Evolutionary conservation across 2,329 filamentous ascomycete species (phyloP).

Genomic region (Exophiala spinifera): DNA sequence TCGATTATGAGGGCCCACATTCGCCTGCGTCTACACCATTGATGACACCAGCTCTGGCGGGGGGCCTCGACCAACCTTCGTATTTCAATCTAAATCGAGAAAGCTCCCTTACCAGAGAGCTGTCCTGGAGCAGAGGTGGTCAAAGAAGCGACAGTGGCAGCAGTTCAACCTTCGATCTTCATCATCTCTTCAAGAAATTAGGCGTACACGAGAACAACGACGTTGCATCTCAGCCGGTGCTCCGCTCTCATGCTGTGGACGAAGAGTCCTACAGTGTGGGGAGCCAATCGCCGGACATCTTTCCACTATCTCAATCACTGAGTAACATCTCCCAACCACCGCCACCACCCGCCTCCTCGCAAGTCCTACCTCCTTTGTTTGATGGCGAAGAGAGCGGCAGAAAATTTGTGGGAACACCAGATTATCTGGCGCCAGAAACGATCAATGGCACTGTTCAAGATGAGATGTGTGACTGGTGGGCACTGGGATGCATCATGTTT

Average conservation of each 20-base stretch:
- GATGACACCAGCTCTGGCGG: constrained; percentile 72
- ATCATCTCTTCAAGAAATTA: constrained; percentile 77
- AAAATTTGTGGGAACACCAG: constrained; percentile 92
- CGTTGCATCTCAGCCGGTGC: constrained; percentile 36
- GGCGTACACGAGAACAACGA: constrained; percentile 64
- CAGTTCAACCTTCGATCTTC: constrained; percentile 68
- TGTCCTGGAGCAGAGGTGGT: constrained; percentile 66
- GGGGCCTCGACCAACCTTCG: constrained; percentile 75
- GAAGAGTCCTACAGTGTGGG: constrained; percentile 70
- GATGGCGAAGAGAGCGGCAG: constrained; percentile 91
- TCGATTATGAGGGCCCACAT: constrained; percentile 73
- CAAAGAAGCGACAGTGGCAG: constrained; percentile 89
- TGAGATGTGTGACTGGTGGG: constrained; percentile 99
- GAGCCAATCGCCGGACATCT: constrained; percentile 73
- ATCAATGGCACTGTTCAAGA: constrained; percentile 94
- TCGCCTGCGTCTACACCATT: constrained; percentile 83
- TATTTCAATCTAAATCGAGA: constrained; percentile 80
- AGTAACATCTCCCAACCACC: constrained; percentile 46
- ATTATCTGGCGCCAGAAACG: constrained; percentile 95
- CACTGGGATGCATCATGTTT: constrained; percentile 95
- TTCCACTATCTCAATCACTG: constrained; percentile 59
- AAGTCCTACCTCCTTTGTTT: constrained; percentile 88
- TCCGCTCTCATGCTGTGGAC: constrained; percentile 59
- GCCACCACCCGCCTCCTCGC: constrained; percentile 49
- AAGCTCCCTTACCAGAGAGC: constrained; percentile 57